Conservation (phyloP, 2,329 filamentous ascomycete species). For the Lomentospora prolificans region DNA sequence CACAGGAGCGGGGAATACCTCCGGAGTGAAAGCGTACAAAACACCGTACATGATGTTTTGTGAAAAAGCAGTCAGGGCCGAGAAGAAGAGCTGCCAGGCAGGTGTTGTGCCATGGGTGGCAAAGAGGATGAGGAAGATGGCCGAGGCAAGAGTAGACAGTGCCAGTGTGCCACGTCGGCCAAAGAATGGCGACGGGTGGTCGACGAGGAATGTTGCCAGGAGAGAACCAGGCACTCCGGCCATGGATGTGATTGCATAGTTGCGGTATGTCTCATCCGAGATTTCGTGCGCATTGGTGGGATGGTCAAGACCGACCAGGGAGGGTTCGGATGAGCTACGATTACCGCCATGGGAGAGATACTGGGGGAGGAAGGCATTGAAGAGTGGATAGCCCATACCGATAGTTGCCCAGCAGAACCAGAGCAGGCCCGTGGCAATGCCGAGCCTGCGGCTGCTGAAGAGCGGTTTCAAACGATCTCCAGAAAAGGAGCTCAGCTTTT, state of each 20-base stretch:
- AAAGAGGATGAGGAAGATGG: conserved; percentile 60
- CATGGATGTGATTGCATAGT: conserved; percentile 72
- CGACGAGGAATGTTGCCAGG: conserved; percentile 62
- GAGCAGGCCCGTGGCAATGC: conserved; percentile 42
- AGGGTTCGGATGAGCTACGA: conserved; percentile 13
- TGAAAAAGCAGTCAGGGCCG: conserved; percentile 59
- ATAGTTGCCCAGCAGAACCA: conserved; percentile 79
- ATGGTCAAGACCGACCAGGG: conserved; percentile 10
- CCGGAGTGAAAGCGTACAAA: conserved; percentile 67
- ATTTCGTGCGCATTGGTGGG: conserved; percentile 17
- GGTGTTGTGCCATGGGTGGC: conserved; percentile 48
- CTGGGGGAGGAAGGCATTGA: conserved; percentile 84
- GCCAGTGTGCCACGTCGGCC: conserved; percentile 67
- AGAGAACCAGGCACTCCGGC: conserved; percentile 69
- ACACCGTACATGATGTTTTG: conserved; percentile 73
- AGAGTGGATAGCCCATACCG: conserved; percentile 79
- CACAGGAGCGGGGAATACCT: conserved; percentile 64
- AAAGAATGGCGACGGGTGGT: conserved; percentile 49
- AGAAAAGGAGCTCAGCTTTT: conserved; percentile 58
- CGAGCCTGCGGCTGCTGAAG: conserved; percentile 44
- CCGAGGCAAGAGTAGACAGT: conserved; percentile 55
- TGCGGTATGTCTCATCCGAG: conserved; percentile 54
- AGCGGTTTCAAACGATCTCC: conserved; percentile 57
- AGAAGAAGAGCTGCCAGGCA: conserved; percentile 52
- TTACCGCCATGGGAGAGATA: conserved; percentile 56